Evolutionary conservation across 2,329 filamentous ascomycete genomes (phyloP).

Genomic region (Botryotinia globosa): DNA sequence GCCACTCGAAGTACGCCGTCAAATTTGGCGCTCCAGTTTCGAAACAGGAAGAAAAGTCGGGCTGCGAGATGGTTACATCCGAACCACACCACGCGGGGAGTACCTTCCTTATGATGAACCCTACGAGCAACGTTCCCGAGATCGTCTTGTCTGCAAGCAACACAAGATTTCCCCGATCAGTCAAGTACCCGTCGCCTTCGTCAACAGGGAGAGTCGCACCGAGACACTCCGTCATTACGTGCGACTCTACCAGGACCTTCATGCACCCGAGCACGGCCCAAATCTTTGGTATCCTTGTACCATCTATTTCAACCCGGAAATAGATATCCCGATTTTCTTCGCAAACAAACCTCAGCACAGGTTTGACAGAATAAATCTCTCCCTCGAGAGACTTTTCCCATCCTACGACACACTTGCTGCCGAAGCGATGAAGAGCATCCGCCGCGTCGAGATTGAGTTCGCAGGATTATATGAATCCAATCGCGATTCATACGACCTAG

Average conservation of each 20-base stretch:
- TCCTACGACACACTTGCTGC: background rate
- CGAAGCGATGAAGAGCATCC: background rate
- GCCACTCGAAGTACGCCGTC: background rate
- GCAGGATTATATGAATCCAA: accelerated
- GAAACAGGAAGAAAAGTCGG: background rate
- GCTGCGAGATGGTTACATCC: background rate
- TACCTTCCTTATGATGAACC: background rate
- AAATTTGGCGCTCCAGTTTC: background rate
- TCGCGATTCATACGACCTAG: background rate
- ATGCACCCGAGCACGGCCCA: background rate
- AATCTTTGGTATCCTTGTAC: background rate
- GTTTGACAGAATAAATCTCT: background rate
- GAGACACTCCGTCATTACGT: background rate
- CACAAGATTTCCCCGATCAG: background rate
- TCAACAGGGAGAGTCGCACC: background rate
- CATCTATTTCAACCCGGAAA: background rate
- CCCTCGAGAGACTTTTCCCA: background rate
- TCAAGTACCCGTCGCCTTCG: background rate
- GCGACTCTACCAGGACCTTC: background rate
- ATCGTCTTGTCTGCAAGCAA: background rate
- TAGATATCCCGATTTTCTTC: background rate
- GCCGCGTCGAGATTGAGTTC: background rate
- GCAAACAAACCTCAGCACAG: background rate
- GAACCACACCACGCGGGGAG: background rate
- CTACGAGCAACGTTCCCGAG: accelerated